phyloP scores from a whole-genome alignment of 805 yeast species.

The Blastobotrys robertii region DNA sequence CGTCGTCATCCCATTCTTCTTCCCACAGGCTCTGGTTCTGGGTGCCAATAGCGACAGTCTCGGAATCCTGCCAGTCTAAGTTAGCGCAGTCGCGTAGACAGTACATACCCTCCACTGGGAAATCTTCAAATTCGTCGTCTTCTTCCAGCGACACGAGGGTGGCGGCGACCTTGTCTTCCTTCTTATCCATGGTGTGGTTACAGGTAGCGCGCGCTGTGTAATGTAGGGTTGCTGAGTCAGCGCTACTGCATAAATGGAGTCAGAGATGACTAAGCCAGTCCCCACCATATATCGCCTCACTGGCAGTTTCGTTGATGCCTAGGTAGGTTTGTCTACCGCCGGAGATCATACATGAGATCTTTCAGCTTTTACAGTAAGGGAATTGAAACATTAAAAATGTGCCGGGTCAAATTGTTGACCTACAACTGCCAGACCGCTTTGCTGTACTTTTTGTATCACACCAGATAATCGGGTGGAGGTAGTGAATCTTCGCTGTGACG shows the following conservation, averaged over 20 bases:
- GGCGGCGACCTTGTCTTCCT: conserved; percentile 2
- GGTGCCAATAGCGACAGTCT: conserved; percentile 34
- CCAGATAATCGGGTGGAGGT: no score
- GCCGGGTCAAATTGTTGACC: no score
- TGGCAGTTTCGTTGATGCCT: neutral
- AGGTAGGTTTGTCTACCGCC: no score
- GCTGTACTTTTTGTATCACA: no score
- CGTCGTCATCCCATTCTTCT: conserved; percentile 97
- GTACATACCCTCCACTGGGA: conserved; percentile 65
- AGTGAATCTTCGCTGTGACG: no score
- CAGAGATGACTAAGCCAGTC: no score
- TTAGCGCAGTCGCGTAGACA: neutral
- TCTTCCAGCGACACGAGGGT: conserved; percentile 72
- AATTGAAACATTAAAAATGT: no score
- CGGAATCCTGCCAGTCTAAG: conserved; percentile 55
- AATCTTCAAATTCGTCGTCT: conserved; percentile 96
- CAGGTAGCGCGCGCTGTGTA: no score
- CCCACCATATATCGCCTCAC: neutral
- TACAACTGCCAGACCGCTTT: no score
- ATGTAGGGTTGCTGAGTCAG: no score
- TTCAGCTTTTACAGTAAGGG: no score
- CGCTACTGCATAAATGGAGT: neutral
- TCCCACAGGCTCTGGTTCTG: conserved; percentile 72
- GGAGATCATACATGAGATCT: no score
- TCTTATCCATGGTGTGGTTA: neutral